Percentiles rank a stretch among this genome's conserved stretches.
Conservation (phyloP, 1,139 yeast genomes). For the Blastobotrys petasosporus region DNA sequence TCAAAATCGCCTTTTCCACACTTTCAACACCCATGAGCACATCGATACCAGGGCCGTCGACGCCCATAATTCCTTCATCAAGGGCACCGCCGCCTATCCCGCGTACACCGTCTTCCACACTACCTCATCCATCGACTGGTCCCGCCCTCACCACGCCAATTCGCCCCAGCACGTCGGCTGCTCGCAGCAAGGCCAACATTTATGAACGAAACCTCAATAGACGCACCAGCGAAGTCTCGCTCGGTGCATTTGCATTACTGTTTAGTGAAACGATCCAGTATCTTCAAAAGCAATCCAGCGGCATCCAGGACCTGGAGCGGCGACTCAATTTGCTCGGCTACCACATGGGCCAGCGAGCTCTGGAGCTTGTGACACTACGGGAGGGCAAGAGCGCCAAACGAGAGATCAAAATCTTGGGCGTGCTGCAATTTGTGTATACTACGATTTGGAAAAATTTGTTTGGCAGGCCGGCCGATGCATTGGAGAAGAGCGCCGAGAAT, state of each 20-base stretch:
- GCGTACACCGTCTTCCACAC: conserved; percentile 29
- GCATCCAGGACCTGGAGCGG: conserved; percentile 71
- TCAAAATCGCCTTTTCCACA: no score
- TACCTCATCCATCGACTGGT: conserved; percentile 25
- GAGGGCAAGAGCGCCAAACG: conserved; percentile 68
- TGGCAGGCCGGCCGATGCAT: conserved; percentile 77
- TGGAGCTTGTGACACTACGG: conserved; percentile 54
- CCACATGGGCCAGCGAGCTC: conserved; percentile 53
- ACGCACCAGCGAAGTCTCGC: conserved; percentile 58
- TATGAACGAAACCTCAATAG: conserved; percentile 66
- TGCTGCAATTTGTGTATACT: conserved; percentile 78
- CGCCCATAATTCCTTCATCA: conserved; percentile 31
- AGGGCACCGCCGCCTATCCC: conserved; percentile 29
- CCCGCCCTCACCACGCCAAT: not conserved
- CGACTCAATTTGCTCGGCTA: conserved; percentile 73
- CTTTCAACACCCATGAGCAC: no score
- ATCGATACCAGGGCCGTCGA: conserved; percentile 22
- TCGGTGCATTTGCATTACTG: conserved; percentile 61
- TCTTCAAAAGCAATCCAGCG: conserved; percentile 57
- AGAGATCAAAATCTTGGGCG: conserved; percentile 66
- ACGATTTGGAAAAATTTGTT: conserved; percentile 77
- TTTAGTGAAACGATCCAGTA: conserved; percentile 70
- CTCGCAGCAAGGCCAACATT: conserved; percentile 30
- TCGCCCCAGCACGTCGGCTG: conserved; percentile 6
- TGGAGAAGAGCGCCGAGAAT: conserved; percentile 81